Base-by-base conservation (phyloP, 352 stramenopile species). In the Globisporangium canariense region DNA sequence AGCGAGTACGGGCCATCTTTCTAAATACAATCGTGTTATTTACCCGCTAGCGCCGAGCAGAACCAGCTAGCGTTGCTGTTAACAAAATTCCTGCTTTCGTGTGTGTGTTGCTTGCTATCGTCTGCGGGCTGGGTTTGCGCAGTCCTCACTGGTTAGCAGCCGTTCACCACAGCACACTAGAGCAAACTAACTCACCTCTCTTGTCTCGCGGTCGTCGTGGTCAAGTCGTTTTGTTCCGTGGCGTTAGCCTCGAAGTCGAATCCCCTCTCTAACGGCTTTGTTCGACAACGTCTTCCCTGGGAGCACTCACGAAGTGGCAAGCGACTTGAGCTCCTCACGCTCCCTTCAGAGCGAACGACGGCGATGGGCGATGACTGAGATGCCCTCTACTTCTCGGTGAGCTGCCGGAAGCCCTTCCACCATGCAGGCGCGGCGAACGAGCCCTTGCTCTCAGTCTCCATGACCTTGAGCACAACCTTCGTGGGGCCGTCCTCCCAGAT, bases 371-470 rank as follows among this genome's bases (percentile, higher is more conserved):
- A 30, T 54, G 34, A 4, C 28, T 13, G 20, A 58, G 16, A n/a
- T 8, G 16, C 25, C 60, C 13, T 32, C 51, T 88, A 96, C 73
- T 99, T 99, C 73, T 95, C 96, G 5, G 84, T 98, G 34, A 99
- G 82, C 67, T 94, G 87, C 20, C 93, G 86, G 60, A 91, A 97
- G 20, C 90, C 93, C 70, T 92, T 88, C 96, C 96, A 99, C 78
- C 91, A 91, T 8, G 63, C 74, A 7, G 95, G 95, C 14, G 93
- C 81, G 4, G 75, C 49, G 22, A 94, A 92, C 16, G 87, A 84
- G 32, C 83, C 75, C 25, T 91, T 83, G 64, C 97, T 98, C 76
- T 97, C 97, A 9, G 62, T 74, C 58, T 98, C 90, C 63, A 99
- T 91, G 47, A 90, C 86, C 61, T 90, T 88, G 38, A 93, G 86